phyloP scores from a whole-genome alignment of 163 green algal genomes.

The Trebouxiophyceae sp. region DNA sequence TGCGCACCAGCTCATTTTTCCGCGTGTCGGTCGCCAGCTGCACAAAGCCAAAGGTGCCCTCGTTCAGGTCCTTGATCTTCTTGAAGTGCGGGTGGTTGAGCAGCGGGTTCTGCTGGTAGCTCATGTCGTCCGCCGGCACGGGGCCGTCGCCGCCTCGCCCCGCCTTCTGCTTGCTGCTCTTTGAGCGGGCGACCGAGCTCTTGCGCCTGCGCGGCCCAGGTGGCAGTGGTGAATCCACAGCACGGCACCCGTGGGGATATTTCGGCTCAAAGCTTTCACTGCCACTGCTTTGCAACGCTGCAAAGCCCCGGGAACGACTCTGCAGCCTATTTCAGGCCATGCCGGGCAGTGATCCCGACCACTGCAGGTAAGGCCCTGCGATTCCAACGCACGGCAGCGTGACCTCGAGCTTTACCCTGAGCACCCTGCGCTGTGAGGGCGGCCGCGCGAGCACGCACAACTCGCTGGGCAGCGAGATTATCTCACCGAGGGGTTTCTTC shows the following conservation, averaged over 20 bases:
- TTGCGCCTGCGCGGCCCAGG: background rate
- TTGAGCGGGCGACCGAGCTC: background rate
- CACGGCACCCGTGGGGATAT: background rate
- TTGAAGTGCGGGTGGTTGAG: conserved; percentile 14
- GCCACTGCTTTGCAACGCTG: background rate
- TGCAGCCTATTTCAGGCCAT: too few species aligned
- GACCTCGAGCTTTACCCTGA: background rate
- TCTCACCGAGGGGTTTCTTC: background rate
- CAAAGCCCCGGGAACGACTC: background rate
- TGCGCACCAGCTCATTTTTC: conserved; percentile 8
- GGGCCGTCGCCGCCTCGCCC: background rate
- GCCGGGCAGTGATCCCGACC: too few species aligned
- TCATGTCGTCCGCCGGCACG: background rate
- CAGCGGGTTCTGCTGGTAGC: conserved; percentile 11
- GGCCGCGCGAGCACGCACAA: background rate
- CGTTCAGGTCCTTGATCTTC: conserved; percentile 22
- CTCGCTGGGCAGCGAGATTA: background rate
- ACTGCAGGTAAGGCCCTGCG: too few species aligned
- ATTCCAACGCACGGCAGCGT: too few species aligned
- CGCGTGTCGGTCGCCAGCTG: conserved; percentile 17
- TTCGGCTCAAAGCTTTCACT: too few species aligned
- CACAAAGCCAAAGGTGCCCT: conserved; percentile 33
- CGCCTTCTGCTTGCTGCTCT: background rate
- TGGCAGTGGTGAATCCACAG: too few species aligned
- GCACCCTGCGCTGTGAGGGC: background rate